Base-by-base conservation (phyloP, 2,329 filamentous ascomycete species). In the Aspergillus pseudotamarii region DNA sequence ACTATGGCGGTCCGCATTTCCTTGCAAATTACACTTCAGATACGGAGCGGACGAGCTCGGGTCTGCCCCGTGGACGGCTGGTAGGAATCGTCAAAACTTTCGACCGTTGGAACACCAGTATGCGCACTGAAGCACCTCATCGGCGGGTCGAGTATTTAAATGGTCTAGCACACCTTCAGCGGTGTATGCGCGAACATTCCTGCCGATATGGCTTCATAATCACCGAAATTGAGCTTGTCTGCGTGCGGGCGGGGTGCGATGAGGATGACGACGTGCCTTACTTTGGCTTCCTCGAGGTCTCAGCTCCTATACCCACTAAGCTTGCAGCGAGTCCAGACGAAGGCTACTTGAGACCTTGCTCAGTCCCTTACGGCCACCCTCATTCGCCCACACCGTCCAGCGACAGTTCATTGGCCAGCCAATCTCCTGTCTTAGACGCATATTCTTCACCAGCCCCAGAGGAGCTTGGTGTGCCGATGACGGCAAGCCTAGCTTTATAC, bases 181-280 rank as follows among this genome's bases (percentile, higher is more conserved):
- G 92, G 75, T 89, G 90, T 73, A 97, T 97, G 93, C 93, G 94
- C 77, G 93, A 96, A 80, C 92, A 97, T 80, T 89, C 89, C 69
- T 96, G 92, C 75, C 89, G 94, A 63, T 98, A 97, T 78, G 94
- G 94, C 60, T 98, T 97, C 83, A 94, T 98, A 78, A 88, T 97
- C 74, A 97, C 93, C 1, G 94, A 97, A 80, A 97, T 97, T 71
- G 94, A 98, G 80, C 88, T 97, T 10, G 89, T 97, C 45, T 89
- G 95, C 70, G 93, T 97, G 1, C 92, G 94, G 72, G 92, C 91
- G 68, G 93, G 94, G 58, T 82, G 79, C 61, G 80, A 86, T 76
- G 69, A 89, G 85, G 72, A 72, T 32, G 80, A 81, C 54, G 80
- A 84, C 46, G 88, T 88, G 1, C 94, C 94, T 0, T 89, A 93